phyloP scores from a whole-genome alignment of 768 basidiomycete genomes.

The Naganishia vishniacii region DNA sequence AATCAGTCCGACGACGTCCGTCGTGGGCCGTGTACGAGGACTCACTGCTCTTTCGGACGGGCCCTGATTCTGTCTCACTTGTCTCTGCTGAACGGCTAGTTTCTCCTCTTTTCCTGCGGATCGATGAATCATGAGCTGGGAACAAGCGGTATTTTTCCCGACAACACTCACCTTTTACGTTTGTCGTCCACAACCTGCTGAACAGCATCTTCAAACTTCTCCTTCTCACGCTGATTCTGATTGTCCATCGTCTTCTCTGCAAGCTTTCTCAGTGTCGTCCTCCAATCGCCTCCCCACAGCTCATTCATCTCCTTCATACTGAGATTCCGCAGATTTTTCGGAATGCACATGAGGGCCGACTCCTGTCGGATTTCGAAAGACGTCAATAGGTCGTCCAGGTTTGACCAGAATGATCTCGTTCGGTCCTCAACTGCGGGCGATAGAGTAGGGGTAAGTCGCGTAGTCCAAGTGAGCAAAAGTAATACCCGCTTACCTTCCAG shows the following conservation, averaged over 20 bases:
- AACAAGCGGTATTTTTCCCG: too few relatives aligned
- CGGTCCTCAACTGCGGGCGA: constrained; percentile 38
- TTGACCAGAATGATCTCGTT: constrained; percentile 34
- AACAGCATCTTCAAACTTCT: constrained; percentile 32
- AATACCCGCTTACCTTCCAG: constrained; percentile 41
- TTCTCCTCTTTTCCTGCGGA: not conserved
- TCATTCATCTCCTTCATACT: constrained; percentile 41
- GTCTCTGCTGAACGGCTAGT: constrained; percentile 7
- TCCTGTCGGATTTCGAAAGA: constrained; percentile 45
- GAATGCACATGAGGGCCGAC: constrained; percentile 46
- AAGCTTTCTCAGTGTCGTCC: constrained; percentile 36
- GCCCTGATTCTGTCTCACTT: constrained; percentile 15
- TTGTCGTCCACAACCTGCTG: constrained; percentile 34
- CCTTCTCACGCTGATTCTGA: constrained; percentile 26
- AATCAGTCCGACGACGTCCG: not conserved
- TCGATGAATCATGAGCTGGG: too few relatives aligned
- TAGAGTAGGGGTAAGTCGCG: not conserved
- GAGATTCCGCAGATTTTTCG: constrained; percentile 39
- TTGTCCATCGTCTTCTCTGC: constrained; percentile 32
- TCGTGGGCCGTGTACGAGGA: not conserved
- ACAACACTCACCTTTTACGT: constrained; percentile 36
- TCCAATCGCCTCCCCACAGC: constrained; percentile 45
- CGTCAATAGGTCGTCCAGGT: constrained; percentile 36
- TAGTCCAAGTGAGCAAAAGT: not conserved
- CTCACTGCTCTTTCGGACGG: constrained; percentile 19